phyloP scores from a whole-genome alignment of 495 filamentous ascomycete species.

The Lophiotrema nucula region DNA sequence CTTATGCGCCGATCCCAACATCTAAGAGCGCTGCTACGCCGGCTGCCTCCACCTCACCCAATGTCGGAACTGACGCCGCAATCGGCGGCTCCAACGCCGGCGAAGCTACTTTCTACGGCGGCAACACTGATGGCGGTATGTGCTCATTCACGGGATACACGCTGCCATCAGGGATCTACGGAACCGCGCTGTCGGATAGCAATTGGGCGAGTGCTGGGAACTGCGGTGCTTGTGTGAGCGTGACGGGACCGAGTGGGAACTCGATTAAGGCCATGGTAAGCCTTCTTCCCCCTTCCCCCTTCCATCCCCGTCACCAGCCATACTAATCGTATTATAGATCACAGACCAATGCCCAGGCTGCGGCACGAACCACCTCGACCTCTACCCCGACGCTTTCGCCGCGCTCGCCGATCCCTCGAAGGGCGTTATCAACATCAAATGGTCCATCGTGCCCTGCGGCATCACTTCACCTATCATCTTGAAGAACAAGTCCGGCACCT shows the following conservation, averaged over 20 bases:
- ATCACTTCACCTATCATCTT: slow-evolving; percentile 53
- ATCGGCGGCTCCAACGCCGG: slow-evolving; percentile 9
- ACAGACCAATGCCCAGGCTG: slow-evolving; percentile 63
- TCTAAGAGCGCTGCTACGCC: not conserved
- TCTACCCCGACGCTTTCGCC: slow-evolving; percentile 57
- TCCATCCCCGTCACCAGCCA: not conserved
- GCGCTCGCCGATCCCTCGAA: slow-evolving; percentile 46
- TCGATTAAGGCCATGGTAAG: slow-evolving; percentile 63
- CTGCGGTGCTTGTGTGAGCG: slow-evolving; percentile 58
- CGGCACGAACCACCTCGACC: slow-evolving; percentile 56
- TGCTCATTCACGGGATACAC: slow-evolving; percentile 61
- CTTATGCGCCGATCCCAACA: not conserved
- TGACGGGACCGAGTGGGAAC: slow-evolving; percentile 53
- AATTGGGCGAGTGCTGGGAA: slow-evolving; percentile 54
- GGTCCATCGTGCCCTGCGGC: slow-evolving; percentile 51
- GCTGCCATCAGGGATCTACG: slow-evolving; percentile 53
- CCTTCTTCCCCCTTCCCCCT: not conserved
- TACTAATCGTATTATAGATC: slow-evolving; percentile 43
- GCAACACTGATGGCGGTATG: slow-evolving; percentile 56
- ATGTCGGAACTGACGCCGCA: not conserved
- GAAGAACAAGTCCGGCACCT: slow-evolving; percentile 58
- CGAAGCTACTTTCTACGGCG: slow-evolving; percentile 50
- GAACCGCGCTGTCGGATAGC: slow-evolving; percentile 52
- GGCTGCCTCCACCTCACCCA: slow-evolving; percentile 4
- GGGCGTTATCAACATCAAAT: slow-evolving; percentile 57